These are phyloP conservation scores for Aspergillus leporis DNA, from an alignment of 495 filamentous ascomycete genomes.

Conservation along the genomic window DNA sequence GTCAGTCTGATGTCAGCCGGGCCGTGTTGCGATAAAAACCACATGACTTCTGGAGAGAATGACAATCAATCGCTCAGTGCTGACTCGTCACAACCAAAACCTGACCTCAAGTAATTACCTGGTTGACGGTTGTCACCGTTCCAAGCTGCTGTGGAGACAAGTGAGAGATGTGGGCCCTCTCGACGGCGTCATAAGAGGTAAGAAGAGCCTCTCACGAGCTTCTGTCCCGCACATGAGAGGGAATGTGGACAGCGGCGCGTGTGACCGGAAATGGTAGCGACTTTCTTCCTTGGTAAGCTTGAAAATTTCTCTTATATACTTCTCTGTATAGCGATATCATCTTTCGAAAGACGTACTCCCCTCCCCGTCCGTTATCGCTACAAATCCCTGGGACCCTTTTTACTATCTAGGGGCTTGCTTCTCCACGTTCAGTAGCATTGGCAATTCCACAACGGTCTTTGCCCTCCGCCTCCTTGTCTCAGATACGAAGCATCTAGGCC, in stretches of 20 bases:
- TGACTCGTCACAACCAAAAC: too few relatives aligned
- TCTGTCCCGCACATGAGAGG: too few relatives aligned
- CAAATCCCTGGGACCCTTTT: too few relatives aligned
- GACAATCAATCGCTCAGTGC: too few relatives aligned
- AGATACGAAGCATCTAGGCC: neutral
- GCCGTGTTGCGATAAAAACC: neutral
- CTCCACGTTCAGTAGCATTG: neutral
- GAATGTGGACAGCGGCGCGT: too few relatives aligned
- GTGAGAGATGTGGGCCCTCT: neutral
- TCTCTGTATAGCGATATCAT: too few relatives aligned
- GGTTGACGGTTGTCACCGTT: neutral
- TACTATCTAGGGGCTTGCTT: neutral
- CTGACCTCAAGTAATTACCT: too few relatives aligned
- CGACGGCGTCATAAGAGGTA: neutral
- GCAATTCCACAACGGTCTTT: neutral
- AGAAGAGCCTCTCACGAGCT: neutral
- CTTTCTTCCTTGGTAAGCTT: neutral
- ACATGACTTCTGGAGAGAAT: neutral
- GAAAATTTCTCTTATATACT: too few relatives aligned
- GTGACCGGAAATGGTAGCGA: neutral
- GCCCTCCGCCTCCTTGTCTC: neutral
- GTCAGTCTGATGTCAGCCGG: constrained; percentile 9
- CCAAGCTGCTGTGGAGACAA: neutral
- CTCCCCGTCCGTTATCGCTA: too few relatives aligned
- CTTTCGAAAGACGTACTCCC: too few relatives aligned